A percentile compares a stretch with the other conserved stretches of the same genome.
phyloP scores from a whole-genome alignment of 2,329 filamentous ascomycete species.

The Hortaea sp. region DNA sequence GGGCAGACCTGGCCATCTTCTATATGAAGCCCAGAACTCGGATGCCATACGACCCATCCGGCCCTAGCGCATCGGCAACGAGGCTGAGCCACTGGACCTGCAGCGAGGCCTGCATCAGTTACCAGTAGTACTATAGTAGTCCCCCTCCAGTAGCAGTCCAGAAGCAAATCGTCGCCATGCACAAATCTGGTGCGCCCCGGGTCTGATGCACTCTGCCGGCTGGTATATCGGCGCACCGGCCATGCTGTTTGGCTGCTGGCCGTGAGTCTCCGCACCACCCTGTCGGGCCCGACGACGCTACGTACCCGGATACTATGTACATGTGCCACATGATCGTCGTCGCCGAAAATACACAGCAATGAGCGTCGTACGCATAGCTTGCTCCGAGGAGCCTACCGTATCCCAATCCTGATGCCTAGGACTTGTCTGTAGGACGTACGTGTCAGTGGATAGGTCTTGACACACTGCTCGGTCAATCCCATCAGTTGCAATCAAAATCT shows the following conservation, averaged over 20 bases:
- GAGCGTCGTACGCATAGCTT: too few species aligned
- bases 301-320: not conserved
- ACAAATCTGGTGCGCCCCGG: not conserved
- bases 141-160: not conserved
- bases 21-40: not conserved
- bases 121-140: too few species aligned
- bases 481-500: too few species aligned
- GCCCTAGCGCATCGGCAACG: not conserved
- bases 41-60: not conserved
- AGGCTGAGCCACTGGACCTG: not conserved
- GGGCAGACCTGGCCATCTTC: not conserved
- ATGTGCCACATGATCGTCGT: not conserved
- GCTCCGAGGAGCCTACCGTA: too few species aligned
- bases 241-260: not conserved
- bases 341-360: conserved; percentile 2
- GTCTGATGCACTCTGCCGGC: not conserved
- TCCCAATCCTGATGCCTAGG: too few species aligned
- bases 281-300: not conserved
- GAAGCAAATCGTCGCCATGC: not conserved
- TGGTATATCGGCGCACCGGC: not conserved
- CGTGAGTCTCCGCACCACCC: not conserved
- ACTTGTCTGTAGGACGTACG: too few species aligned
- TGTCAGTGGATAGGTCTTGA: too few species aligned
- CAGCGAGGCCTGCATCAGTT: not conserved
- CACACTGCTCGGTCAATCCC: too few species aligned